phyloP scores from a whole-genome alignment of 1,284 basidiomycete species.

The Cerioporus squamosus region DNA sequence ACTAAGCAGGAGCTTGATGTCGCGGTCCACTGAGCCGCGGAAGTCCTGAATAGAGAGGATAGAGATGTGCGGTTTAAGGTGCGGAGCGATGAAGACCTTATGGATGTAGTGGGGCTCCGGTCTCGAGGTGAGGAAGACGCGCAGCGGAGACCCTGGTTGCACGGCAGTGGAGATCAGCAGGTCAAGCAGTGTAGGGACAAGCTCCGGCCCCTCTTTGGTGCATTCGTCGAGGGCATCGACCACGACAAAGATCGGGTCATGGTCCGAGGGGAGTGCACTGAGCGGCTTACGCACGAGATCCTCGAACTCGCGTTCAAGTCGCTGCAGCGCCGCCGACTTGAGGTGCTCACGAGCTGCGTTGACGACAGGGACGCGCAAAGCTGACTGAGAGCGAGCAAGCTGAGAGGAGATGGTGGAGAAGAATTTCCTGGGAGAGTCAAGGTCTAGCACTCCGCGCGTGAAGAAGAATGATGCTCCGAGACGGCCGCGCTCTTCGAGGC shows the following conservation, averaged over 20 bases:
- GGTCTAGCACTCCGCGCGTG: neutral
- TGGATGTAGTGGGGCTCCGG: conserved; percentile 12
- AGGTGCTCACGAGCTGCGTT: conserved; percentile 1
- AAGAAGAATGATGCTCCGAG: conserved; percentile 11
- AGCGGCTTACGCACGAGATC: conserved; percentile 1
- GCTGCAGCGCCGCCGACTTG: neutral
- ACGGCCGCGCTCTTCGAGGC: neutral
- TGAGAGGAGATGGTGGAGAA: conserved; percentile 13
- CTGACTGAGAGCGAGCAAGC: conserved; percentile 3
- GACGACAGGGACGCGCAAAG: neutral
- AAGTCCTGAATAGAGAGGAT: no score
- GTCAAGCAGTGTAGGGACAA: conserved; percentile 1
- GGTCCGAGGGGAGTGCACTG: neutral
- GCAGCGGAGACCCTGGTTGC: neutral
- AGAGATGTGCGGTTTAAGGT: neutral
- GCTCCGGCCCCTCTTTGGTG: neutral
- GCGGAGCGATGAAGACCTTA: conserved; percentile 1
- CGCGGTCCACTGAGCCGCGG: no score
- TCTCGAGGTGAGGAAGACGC: conserved; percentile 21
- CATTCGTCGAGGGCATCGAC: conserved; percentile 22
- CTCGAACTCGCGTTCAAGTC: neutral
- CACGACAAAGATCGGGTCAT: conserved; percentile 7
- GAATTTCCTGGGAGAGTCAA: neutral
- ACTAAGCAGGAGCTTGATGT: no score
- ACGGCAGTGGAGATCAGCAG: conserved; percentile 1